These are phyloP conservation scores for Phaffomyces opuntiae DNA, from an alignment of 805 yeast genomes.

Conservation along the genomic window DNA sequence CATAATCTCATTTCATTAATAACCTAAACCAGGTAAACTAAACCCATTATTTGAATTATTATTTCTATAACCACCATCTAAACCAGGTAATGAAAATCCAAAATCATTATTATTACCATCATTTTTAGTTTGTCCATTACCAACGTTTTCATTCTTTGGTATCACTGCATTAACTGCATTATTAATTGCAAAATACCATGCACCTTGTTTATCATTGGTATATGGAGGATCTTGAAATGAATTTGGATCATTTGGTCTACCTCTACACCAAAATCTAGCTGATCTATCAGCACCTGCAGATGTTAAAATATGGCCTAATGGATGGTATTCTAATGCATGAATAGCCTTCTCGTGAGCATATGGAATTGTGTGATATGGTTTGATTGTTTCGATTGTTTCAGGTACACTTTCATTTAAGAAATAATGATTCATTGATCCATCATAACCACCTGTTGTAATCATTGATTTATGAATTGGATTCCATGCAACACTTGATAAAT, in stretches of 20 bases:
- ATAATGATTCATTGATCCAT: slow-evolving; percentile 81
- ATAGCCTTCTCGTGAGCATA: slow-evolving; percentile 93
- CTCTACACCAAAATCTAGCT: slow-evolving; percentile 90
- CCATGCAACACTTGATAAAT: slow-evolving; percentile 84
- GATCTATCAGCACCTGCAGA: slow-evolving; percentile 93
- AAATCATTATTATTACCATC: slow-evolving; percentile 2
- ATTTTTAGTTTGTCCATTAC: slow-evolving; percentile 7
- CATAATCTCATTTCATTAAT: background rate
- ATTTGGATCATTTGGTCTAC: slow-evolving; percentile 82
- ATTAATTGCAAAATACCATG: slow-evolving; percentile 45
- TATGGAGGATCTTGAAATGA: slow-evolving; percentile 79
- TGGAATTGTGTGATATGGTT: slow-evolving; percentile 60
- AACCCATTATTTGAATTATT: slow-evolving; percentile 6
- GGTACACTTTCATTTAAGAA: slow-evolving; percentile 39
- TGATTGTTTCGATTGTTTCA: slow-evolving; percentile 32
- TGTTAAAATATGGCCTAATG: slow-evolving; percentile 84
- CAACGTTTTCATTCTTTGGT: slow-evolving; percentile 26
- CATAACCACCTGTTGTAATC: slow-evolving; percentile 80
- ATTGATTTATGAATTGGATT: slow-evolving; percentile 81
- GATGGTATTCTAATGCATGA: slow-evolving; percentile 86
- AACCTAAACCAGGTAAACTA: slow-evolving; percentile 13
- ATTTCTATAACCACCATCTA: slow-evolving; percentile 10
- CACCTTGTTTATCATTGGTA: slow-evolving; percentile 53
- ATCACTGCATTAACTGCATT: slow-evolving; percentile 28
- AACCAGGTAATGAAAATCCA: slow-evolving; percentile 13